Percentiles rank a stretch among this genome's conserved stretches.
Evolutionary conservation across 768 basidiomycete genomes (phyloP).

Genomic region (Suillus subalutaceus): DNA sequence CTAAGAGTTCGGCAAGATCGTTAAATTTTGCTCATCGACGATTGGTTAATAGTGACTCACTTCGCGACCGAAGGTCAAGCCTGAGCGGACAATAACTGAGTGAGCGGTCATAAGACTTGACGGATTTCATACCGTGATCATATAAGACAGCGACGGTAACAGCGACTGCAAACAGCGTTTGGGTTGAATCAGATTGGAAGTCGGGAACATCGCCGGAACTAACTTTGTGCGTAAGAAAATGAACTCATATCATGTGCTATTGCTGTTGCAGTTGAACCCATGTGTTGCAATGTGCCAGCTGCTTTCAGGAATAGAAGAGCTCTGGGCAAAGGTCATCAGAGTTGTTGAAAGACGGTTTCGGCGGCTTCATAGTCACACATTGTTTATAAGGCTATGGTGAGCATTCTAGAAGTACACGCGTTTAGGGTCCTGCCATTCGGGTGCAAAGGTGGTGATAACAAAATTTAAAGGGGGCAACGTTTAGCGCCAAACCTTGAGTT

Average conservation of each 20-base stretch:
- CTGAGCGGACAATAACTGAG: constrained; percentile 15
- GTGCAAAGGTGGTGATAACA: neutral
- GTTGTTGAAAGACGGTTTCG: neutral
- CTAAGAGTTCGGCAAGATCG: constrained; percentile 17
- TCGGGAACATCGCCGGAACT: neutral
- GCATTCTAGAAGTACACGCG: neutral
- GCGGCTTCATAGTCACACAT: neutral
- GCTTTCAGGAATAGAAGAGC: neutral
- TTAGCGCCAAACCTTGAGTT: neutral
- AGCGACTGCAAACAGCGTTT: constrained; percentile 25
- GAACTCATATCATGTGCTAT: neutral
- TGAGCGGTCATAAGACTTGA: neutral
- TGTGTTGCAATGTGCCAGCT: neutral
- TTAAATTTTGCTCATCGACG: neutral
- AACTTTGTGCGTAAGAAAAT: constrained; percentile 27
- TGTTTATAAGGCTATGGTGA: neutral
- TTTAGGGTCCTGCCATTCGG: neutral
- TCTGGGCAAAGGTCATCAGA: neutral
- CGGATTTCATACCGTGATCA: constrained; percentile 27
- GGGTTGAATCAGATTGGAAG: constrained; percentile 8
- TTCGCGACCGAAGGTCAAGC: constrained; percentile 30
- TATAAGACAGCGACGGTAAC: constrained; percentile 30
- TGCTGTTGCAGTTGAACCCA: neutral
- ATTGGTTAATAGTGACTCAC: constrained; percentile 17
- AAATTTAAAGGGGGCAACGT: neutral